Percentiles rank a stretch among this genome's conserved stretches.
Conservation (phyloP, 164 flowering plant species). For the Piper longum region DNA sequence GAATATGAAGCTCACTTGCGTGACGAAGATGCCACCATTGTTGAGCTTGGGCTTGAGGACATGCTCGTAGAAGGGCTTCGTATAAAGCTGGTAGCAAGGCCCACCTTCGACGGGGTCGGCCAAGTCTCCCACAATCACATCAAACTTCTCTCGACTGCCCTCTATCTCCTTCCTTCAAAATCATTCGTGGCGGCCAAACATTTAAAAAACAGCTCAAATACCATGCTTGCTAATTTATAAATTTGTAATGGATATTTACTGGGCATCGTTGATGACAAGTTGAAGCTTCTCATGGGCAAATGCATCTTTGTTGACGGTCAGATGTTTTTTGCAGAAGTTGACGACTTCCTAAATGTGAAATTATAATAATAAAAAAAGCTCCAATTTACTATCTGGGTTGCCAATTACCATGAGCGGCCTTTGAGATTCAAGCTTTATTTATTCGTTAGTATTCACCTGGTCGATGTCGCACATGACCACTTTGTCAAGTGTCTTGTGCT, state of each 20-base stretch:
- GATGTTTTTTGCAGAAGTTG: slow-evolving; percentile 52
- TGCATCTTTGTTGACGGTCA: slow-evolving; percentile 49
- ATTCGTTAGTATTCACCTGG: slow-evolving; percentile 24
- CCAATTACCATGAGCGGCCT: too few relatives aligned
- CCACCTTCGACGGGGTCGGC: slow-evolving; percentile 92
- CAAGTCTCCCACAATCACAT: slow-evolving; percentile 69
- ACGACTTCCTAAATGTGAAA: slow-evolving; percentile 61
- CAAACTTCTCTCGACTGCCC: slow-evolving; percentile 47
- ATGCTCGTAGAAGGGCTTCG: slow-evolving; percentile 65
- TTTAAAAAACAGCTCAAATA: neutral
- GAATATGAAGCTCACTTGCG: slow-evolving; percentile 42
- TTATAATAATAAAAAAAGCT: too few relatives aligned
- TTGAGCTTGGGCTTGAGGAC: slow-evolving; percentile 76
- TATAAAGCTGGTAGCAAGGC: slow-evolving; percentile 77
- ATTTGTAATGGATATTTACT: slow-evolving; percentile 16
- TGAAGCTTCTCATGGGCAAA: slow-evolving; percentile 47
- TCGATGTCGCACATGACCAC: slow-evolving; percentile 93
- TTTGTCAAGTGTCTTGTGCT: slow-evolving; percentile 48
- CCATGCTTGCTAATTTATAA: neutral
- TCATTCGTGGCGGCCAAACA: neutral
- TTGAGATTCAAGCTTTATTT: too few relatives aligned
- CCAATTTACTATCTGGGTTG: too few relatives aligned
- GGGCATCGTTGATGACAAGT: slow-evolving; percentile 72
- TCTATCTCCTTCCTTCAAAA: slow-evolving; percentile 47
- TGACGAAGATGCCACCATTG: slow-evolving; percentile 71